Percentiles rank a stretch among this genome's conserved stretches.
Conservation (phyloP, 2,329 filamentous ascomycete species). For the Fusarium paranaense region DNA sequence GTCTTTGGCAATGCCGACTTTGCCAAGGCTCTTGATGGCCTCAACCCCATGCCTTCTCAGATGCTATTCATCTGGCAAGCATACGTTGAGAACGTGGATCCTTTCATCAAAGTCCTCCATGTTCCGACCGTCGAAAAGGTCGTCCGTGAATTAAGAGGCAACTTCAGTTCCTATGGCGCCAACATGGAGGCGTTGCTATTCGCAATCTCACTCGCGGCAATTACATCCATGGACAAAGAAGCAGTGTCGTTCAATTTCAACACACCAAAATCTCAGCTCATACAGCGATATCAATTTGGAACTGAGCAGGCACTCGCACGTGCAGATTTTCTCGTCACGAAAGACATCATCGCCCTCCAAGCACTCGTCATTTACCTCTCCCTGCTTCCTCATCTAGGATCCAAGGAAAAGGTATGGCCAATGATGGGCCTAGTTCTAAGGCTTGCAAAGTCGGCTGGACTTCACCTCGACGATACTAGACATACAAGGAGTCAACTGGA, state of each 20-base stretch:
- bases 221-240: conserved; percentile 40
- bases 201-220: conserved; percentile 42
- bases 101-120: conserved; percentile 48
- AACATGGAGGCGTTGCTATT: conserved; percentile 42
- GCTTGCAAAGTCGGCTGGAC: conserved; percentile 34
- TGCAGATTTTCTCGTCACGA: conserved; percentile 36
- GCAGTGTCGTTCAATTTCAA: conserved; percentile 32
- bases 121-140: conserved; percentile 28
- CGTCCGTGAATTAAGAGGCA: conserved; percentile 31
- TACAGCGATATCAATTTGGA: conserved; percentile 35
- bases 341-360: conserved; percentile 41
- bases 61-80: conserved; percentile 46
- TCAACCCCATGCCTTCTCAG: conserved; percentile 45
- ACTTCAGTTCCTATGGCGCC: conserved; percentile 32
- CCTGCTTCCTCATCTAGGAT: conserved; percentile 33
- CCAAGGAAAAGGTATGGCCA: conserved; percentile 39
- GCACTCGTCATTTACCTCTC: conserved; percentile 44
- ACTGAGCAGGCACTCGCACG: conserved; percentile 42
- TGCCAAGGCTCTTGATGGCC: conserved; percentile 15
- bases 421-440: conserved; percentile 41
- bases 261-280: conserved; percentile 21
- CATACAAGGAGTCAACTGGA: conserved; percentile 7
- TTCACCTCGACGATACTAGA: conserved; percentile 23
- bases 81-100: conserved; percentile 47
- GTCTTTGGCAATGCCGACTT: conserved; percentile 29